These are phyloP conservation scores for Populus hybrid DNA, from an alignment of 441 rosid species.

Conservation along the genomic window DNA sequence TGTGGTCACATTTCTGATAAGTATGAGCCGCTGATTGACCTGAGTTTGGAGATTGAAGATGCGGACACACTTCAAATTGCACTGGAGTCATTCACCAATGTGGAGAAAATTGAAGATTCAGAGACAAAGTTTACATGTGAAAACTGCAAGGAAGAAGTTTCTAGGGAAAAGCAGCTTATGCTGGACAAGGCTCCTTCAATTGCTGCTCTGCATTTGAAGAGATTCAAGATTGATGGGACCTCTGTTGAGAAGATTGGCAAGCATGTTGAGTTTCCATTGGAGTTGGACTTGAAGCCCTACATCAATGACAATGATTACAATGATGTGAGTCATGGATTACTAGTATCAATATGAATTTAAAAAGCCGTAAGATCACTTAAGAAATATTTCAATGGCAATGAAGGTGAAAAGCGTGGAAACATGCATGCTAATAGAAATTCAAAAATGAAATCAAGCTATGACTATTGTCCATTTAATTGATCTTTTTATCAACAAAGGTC, in stretches of 20 bases:
- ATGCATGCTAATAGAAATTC: background rate
- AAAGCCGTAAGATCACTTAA: background rate
- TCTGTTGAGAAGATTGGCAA: conserved; percentile 65
- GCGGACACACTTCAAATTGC: conserved; percentile 50
- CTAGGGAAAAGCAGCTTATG: conserved; percentile 69
- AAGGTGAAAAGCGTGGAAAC: background rate
- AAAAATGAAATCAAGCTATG: background rate
- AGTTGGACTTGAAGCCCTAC: conserved; percentile 72
- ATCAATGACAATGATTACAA: conserved; percentile 20
- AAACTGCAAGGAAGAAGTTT: conserved; percentile 57
- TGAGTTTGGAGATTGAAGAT: conserved; percentile 77
- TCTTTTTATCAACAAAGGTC: background rate
- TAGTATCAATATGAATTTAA: background rate
- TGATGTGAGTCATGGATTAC: conserved; percentile 35
- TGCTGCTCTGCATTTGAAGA: conserved; percentile 75
- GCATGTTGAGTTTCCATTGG: conserved; percentile 62
- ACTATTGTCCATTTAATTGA: background rate
- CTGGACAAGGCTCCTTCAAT: conserved; percentile 59
- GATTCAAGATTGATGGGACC: conserved; percentile 70
- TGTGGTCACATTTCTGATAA: conserved; percentile 57
- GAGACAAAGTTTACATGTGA: conserved; percentile 54
- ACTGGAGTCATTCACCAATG: conserved; percentile 63
- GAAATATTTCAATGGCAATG: background rate
- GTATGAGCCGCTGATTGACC: conserved; percentile 51
- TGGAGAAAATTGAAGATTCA: conserved; percentile 65